A percentile compares a stretch with the other conserved stretches of the same genome.
These are phyloP conservation scores for Thermoascus crustaceus DNA, from an alignment of 2,329 filamentous ascomycete genomes.

Conservation along the genomic window DNA sequence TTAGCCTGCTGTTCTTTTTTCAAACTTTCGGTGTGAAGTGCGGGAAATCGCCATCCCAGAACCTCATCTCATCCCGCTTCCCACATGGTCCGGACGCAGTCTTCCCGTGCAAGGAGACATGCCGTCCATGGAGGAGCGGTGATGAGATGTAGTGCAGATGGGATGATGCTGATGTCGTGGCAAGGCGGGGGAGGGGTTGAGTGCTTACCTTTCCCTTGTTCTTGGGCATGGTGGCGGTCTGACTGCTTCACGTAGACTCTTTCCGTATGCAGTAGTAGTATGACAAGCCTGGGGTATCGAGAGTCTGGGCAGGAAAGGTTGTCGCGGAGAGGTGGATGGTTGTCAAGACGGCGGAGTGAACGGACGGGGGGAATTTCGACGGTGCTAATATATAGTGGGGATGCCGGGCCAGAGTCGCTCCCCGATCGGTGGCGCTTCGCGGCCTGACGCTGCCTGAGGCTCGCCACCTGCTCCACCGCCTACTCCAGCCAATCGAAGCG, in stretches of 20 bases:
- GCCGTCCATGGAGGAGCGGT: too few species aligned
- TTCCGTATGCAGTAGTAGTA: conserved; percentile 1
- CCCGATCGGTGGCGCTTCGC: conserved; percentile 13
- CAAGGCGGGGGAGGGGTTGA: conserved; percentile 19
- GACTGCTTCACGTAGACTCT: conserved; percentile 5
- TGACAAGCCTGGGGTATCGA: not conserved
- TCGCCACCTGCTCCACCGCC: conserved; percentile 6
- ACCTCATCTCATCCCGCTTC: not conserved
- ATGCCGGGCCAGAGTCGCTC: conserved; percentile 3
- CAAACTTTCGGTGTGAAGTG: not conserved
- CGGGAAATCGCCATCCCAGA: not conserved
- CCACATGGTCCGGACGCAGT: too few species aligned
- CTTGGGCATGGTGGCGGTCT: conserved; percentile 72
- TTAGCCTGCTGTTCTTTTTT: conserved; percentile 17
- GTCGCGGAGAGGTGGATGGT: conserved; percentile 13
- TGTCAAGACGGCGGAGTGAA: conserved; percentile 14
- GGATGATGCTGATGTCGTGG: conserved; percentile 14
- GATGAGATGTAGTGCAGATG: conserved; percentile 3
- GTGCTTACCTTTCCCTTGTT: conserved; percentile 92
- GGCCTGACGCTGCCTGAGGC: conserved; percentile 21
- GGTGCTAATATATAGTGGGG: conserved; percentile 16
- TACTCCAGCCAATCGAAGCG: conserved; percentile 4
- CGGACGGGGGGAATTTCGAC: conserved; percentile 15
- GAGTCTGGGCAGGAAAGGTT: conserved; percentile 5
- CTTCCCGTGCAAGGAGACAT: too few species aligned